Conservation (phyloP, 768 basidiomycete species). For the Steccherinum ochraceum region DNA sequence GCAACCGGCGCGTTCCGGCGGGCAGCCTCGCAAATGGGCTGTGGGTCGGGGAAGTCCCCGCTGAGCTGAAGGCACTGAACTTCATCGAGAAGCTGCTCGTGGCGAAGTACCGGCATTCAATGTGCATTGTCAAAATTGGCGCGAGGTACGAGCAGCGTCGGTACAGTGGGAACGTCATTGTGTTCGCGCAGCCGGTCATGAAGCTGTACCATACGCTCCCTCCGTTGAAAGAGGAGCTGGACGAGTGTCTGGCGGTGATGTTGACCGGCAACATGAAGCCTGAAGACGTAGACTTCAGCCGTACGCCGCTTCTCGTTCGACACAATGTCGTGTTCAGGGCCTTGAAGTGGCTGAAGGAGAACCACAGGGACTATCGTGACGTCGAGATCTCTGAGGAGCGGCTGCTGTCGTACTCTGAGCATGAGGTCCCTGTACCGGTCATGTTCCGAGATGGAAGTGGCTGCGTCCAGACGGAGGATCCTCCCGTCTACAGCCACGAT, state of each 20-base stretch:
- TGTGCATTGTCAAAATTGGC: conserved; percentile 24
- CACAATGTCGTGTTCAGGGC: conserved; percentile 11
- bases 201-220: conserved; percentile 11
- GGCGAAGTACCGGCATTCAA: conserved; percentile 14
- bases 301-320: conserved; percentile 18
- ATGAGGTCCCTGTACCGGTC: conserved; percentile 16
- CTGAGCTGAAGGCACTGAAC: conserved; percentile 5
- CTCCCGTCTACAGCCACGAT: conserved; percentile 20
- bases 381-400: conserved; percentile 1
- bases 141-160: conserved; percentile 17
- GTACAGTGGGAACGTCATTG: conserved; percentile 12
- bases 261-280: conserved; percentile 24
- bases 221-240: conserved; percentile 11
- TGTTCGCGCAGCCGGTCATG: conserved; percentile 9
- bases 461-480: background rate
- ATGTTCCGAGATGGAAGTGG: background rate
- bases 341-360: conserved; percentile 14
- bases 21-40: conserved; percentile 13
- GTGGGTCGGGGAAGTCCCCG: conserved; percentile 15
- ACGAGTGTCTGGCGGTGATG: conserved; percentile 21
- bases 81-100: conserved; percentile 13
- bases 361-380: conserved; percentile 10
- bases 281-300: conserved; percentile 20
- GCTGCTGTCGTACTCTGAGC: conserved; percentile 9
- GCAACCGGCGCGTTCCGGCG: background rate